Evolutionary conservation across 352 stramenopile genomes (phyloP).

Genomic region (Phytophthora nicotianae): DNA sequence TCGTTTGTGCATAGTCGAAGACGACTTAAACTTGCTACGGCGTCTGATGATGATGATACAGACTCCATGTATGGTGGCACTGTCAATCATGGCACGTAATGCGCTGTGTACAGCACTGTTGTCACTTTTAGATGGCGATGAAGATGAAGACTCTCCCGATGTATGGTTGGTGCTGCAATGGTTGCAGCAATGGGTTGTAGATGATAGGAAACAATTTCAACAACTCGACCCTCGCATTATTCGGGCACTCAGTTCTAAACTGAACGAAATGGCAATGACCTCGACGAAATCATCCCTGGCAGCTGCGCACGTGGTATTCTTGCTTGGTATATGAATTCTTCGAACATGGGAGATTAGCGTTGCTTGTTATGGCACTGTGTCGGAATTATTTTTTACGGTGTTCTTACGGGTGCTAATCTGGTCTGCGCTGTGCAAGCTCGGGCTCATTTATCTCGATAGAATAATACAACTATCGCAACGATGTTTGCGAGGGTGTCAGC

Average conservation of each 20-base stretch:
- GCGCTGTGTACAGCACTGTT: conserved; percentile 64
- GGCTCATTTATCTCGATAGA: too few relatives aligned
- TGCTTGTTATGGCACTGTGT: too few relatives aligned
- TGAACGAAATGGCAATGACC: conserved; percentile 31
- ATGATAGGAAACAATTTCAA: conserved; percentile 21
- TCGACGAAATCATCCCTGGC: conserved; percentile 39
- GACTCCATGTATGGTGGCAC: conserved; percentile 35
- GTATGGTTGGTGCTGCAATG: conserved; percentile 57
- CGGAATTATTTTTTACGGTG: too few relatives aligned
- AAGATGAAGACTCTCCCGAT: conserved; percentile 15
- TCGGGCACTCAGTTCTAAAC: conserved; percentile 36
- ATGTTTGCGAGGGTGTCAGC: too few relatives aligned
- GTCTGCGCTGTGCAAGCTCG: too few relatives aligned
- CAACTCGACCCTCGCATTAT: conserved; percentile 50
- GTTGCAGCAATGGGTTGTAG: conserved; percentile 39
- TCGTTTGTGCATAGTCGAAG: conserved; percentile 60
- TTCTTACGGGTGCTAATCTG: too few relatives aligned
- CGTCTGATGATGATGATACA: conserved; percentile 40
- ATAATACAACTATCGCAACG: too few relatives aligned
- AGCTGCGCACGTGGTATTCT: conserved; percentile 47
- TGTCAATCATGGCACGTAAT: conserved; percentile 43
- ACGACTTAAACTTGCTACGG: conserved; percentile 48
- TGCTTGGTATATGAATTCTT: conserved; percentile 29
- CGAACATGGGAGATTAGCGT: background rate
- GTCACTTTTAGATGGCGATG: conserved; percentile 42